Base-by-base conservation (phyloP, 352 stramenopile species). In the Plasmopara viticola region DNA sequence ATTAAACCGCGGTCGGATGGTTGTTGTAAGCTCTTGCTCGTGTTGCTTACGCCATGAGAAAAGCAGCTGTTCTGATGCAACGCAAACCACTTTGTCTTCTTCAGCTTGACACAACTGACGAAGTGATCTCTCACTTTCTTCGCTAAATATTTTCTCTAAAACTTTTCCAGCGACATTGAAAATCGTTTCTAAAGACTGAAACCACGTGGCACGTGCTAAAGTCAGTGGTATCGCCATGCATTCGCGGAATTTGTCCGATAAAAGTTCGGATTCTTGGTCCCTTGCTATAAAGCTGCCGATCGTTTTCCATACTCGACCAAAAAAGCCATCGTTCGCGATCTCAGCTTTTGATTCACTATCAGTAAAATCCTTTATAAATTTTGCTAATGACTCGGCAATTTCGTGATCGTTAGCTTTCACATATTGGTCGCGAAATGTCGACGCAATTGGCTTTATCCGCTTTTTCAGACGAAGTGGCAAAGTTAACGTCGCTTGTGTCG, bases 391-490 rank as follows among this genome's bases (percentile, higher is more conserved):
- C 12, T n/a, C 37, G 10, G 20, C 9, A 34, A 62, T 9, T 10
- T n/a, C 30, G 17, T 20, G 14, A 4, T 54, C 38, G 17, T 41
- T 15, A 15, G 17, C 35, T 7, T 28, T 35, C 9, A 9, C 31
- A 15, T 48, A 5, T 8, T 51, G 33, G 9, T 58, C 33, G 13
- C 46, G 42, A 28, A 69, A 74, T 6, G 5, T 41, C 5, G 43
- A 53, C 28, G 63, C 53, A 2, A 73, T 38, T 12, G 17, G 4
- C 43, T 69, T 65, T 3, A 72, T 53, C 3, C 67, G 55, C 2
- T 67, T 66, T n/a, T 65, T 71, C 13, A 73, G 34, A 9, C 67
- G 60, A 17, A 72, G 44, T 5, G 63, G 60, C 6, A 64, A 9
- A 9, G 6, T 48, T 25, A 73, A 35, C 1, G 54, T 48, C 8